Base-by-base conservation (phyloP, 106 monocot species). In the Platanthera guangdongensis region DNA sequence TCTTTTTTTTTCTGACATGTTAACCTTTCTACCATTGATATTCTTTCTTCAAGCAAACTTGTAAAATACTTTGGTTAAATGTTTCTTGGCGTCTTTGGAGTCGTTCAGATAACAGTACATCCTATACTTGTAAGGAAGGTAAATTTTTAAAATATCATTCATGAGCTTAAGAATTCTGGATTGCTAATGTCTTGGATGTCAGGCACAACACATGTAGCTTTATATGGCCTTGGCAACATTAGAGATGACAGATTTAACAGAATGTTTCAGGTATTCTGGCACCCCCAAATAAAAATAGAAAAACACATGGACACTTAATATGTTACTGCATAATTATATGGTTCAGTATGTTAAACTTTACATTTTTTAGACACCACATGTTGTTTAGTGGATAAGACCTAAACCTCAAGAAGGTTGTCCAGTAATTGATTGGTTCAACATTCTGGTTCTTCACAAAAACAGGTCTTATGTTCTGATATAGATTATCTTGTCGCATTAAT, bases 31-130 rank as follows among this genome's bases (percentile, higher is more conserved):
- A 86, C 97, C 69, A 94, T 99, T 78, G 97, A 99, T 81, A 94
- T 99, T 80, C 89, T 99, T 54, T 99, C 97, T 78, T 83, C 90
- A 45, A 91, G 92, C 89, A 99, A 99, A 88, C 92, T 99, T 83
- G 97, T 99, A 49, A 99, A 99, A 65, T 99, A 99, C 79, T 99
- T 99, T 80, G 97, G 97, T 15, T 94, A 99, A 86, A 99, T 90
- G 89, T 92, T 79, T 63, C 94, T 99, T 74, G 97, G 94, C 74
- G 92, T 94, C 25, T 94, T 94, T 82, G 97, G 94, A 55, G 97
- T 99, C 81, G 97, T 94, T 68, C 88, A 99, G 78, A 94, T 99
- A 76, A 86, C 81, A 79, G 74, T 99, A 14, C 80, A 84, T 87
- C 97, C 94, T 50, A 90, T 99, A 86, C 94, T 99, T 71, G 84